These are phyloP conservation scores for Calonectria hongkongensis DNA, from an alignment of 2,329 filamentous ascomycete species.

Conservation along the genomic window DNA sequence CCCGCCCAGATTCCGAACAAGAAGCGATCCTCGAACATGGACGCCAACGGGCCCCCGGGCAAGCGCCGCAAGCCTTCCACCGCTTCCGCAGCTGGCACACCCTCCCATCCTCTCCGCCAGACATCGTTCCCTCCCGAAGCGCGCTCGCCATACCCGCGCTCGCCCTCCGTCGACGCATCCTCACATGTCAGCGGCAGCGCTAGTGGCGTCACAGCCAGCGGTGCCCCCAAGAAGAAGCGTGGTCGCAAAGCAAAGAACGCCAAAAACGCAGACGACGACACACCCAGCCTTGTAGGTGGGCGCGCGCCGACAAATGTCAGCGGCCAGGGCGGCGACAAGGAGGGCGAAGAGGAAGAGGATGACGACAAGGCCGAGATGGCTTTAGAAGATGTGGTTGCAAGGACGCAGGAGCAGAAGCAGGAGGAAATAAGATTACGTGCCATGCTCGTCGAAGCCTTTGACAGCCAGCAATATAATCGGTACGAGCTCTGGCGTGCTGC, in stretches of 20 bases:
- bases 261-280: slow-evolving; percentile 66
- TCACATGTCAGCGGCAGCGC: slow-evolving; percentile 78
- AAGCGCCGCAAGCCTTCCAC: slow-evolving; percentile 83
- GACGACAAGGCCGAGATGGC: slow-evolving; percentile 74
- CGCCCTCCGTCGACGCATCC: slow-evolving; percentile 78
- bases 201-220: slow-evolving; percentile 64
- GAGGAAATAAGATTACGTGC: slow-evolving; percentile 75
- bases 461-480: slow-evolving; percentile 79
- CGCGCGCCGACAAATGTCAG: slow-evolving; percentile 65
- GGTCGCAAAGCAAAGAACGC: slow-evolving; percentile 77
- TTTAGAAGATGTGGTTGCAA: slow-evolving; percentile 75
- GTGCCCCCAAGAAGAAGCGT: slow-evolving; percentile 74
- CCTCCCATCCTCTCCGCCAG: slow-evolving; percentile 82
- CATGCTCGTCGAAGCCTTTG: slow-evolving; percentile 79
- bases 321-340: slow-evolving; percentile 66
- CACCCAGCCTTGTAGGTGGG: slow-evolving; percentile 65
- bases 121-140: slow-evolving; percentile 85
- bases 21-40: slow-evolving; percentile 76
- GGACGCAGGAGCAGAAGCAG: slow-evolving; percentile 80
- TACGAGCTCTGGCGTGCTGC: slow-evolving; percentile 83
- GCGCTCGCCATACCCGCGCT: slow-evolving; percentile 75
- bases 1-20: slow-evolving; percentile 72
- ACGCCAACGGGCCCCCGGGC: slow-evolving; percentile 68
- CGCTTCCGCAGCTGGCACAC: slow-evolving; percentile 65
- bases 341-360: slow-evolving; percentile 74